phyloP scores from a whole-genome alignment of 805 yeast species.

The Cephaloascus albidus region DNA sequence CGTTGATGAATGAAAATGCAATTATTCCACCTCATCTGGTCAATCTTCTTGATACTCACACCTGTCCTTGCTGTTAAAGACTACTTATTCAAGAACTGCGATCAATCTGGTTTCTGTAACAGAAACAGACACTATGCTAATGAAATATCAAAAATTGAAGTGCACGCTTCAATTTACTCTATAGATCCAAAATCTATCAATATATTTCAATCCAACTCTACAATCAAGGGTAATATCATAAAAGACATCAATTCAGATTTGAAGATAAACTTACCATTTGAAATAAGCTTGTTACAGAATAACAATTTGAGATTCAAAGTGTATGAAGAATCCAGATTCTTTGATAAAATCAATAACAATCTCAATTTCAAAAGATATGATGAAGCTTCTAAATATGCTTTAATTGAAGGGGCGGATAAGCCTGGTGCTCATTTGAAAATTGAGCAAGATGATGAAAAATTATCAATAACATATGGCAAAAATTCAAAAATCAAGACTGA shows the following conservation, averaged over 20 bases:
- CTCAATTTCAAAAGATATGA: conserved; percentile 43
- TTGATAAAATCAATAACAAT: conserved; percentile 11
- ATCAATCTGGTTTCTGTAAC: conserved; percentile 73
- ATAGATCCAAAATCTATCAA: conserved; percentile 11
- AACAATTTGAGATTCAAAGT: conserved; percentile 52
- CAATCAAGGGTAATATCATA: conserved; percentile 33
- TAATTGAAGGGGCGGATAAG: conserved; percentile 19
- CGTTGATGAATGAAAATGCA: too few relatives aligned
- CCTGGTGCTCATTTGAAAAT: conserved; percentile 7
- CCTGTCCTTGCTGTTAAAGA: conserved; percentile 37
- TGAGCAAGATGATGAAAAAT: conserved; percentile 7
- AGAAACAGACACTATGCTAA: conserved; percentile 66
- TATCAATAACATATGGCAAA: conserved; percentile 24
- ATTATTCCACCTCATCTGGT: too few relatives aligned
- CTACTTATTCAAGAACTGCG: conserved; percentile 68
- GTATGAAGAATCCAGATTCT: conserved; percentile 49
- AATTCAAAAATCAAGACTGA: conserved; percentile 28
- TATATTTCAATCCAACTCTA: conserved; percentile 15
- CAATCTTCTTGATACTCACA: too few relatives aligned
- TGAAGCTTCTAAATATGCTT: conserved; percentile 53
- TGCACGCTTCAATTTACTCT: neutral
- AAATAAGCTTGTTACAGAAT: conserved; percentile 44
- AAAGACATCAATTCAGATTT: conserved; percentile 35
- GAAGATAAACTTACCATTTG: conserved; percentile 42
- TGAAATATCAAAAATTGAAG: neutral